Evolutionary conservation across 106 monocot species (phyloP).

Genomic region (Dioscorea dumetorum): DNA sequence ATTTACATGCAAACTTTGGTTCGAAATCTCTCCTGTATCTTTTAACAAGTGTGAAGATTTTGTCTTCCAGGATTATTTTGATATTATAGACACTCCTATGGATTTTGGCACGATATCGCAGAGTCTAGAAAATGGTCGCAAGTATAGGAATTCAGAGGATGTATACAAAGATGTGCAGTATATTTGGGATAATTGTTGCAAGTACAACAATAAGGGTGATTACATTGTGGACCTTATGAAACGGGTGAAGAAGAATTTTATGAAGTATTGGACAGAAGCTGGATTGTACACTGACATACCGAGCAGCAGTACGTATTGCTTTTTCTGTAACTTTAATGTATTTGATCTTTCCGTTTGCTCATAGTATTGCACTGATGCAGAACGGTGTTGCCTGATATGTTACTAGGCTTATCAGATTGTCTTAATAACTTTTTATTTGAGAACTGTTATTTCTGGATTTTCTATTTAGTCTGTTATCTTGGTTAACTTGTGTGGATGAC

Average conservation of each 20-base stretch:
- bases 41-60: too few relatives aligned
- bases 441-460: too few relatives aligned
- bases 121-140: conserved; percentile 55
- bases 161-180: conserved; percentile 84
- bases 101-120: conserved; percentile 91
- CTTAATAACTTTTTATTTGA: too few relatives aligned
- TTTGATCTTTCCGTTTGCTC: too few relatives aligned
- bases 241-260: conserved; percentile 93
- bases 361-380: too few relatives aligned
- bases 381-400: not conserved
- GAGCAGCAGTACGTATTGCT: conserved; percentile 22
- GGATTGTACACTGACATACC: conserved; percentile 46
- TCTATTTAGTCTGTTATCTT: too few relatives aligned
- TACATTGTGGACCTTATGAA: conserved; percentile 91
- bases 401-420: too few relatives aligned
- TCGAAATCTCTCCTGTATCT: too few relatives aligned
- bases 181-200: conserved; percentile 93
- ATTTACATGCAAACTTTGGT: too few relatives aligned
- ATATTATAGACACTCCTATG: conserved; percentile 91
- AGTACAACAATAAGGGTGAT: conserved; percentile 97
- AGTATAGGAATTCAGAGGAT: conserved; percentile 85
- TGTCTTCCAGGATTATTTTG: conserved; percentile 88
- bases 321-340: too few relatives aligned
- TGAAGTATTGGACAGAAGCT: conserved; percentile 84
- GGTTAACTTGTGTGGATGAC: too few relatives aligned